Conservation (phyloP, 768 basidiomycete genomes). For the Tylopilus rubrobrunneus region DNA sequence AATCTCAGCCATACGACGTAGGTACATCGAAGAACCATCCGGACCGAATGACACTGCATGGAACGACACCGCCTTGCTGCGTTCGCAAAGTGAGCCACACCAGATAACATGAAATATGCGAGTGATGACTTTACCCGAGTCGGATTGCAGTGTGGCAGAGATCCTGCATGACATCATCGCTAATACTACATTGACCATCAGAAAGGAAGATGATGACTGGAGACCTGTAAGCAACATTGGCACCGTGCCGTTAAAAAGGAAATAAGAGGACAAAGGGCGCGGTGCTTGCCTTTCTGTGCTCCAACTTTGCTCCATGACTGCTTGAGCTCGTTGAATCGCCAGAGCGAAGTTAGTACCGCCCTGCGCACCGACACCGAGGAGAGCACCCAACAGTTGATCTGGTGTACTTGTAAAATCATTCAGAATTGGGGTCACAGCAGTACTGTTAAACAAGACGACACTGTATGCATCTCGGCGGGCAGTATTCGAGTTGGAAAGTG, state of each 20-base stretch:
- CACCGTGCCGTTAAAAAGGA: neutral
- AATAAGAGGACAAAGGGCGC: neutral
- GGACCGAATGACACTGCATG: conserved; percentile 57
- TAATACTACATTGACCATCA: too few relatives aligned
- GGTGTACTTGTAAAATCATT: conserved; percentile 49
- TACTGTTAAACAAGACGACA: conserved; percentile 42
- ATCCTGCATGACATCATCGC: conserved; percentile 30
- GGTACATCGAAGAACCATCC: conserved; percentile 13
- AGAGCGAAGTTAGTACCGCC: conserved; percentile 43
- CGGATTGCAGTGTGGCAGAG: conserved; percentile 41
- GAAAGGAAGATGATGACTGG: too few relatives aligned
- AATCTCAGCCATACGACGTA: conserved; percentile 51
- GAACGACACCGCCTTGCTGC: conserved; percentile 53
- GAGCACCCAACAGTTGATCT: conserved; percentile 36
- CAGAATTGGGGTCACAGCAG: conserved; percentile 21
- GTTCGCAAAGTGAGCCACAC: neutral
- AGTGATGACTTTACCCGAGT: conserved; percentile 35
- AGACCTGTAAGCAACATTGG: neutral
- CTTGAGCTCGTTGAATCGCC: conserved; percentile 37
- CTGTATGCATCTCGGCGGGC: conserved; percentile 53
- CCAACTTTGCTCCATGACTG: conserved; percentile 45
- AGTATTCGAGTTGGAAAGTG: conserved; percentile 25
- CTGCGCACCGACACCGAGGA: conserved; percentile 31
- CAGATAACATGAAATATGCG: too few relatives aligned
- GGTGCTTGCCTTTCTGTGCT: conserved; percentile 29